A percentile compares a stretch with the other conserved stretches of the same genome.
Conservation (phyloP, 2,329 filamentous ascomycete genomes). For the Ambrosiella beaveri region DNA sequence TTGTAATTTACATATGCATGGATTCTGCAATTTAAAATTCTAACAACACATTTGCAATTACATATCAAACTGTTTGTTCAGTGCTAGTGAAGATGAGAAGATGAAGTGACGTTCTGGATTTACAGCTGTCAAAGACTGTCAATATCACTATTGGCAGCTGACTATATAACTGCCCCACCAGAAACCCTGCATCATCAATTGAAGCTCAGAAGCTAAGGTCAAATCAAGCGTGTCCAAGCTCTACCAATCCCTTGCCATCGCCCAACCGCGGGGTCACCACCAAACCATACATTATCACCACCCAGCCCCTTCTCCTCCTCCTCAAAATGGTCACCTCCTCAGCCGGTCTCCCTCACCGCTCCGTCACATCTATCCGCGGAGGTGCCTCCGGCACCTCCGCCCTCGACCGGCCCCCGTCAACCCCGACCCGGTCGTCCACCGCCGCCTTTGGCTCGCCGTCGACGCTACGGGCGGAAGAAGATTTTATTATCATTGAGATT, state of each 20-base stretch:
- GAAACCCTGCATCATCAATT: no score
- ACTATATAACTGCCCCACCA: no score
- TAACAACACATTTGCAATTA: not conserved
- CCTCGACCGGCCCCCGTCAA: constrained; percentile 32
- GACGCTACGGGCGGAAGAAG: constrained; percentile 58
- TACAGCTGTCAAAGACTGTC: no score
- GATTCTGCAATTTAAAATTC: not conserved
- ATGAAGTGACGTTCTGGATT: no score
- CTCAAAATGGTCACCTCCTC: not conserved
- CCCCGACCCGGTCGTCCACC: constrained; percentile 37
- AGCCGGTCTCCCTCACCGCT: constrained; percentile 9
- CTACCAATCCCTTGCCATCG: not conserved
- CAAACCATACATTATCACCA: not conserved
- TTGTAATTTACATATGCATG: constrained; percentile 1
- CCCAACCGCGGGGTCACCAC: not conserved
- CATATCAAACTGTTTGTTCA: no score
- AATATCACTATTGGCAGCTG: no score
- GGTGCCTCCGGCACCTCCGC: constrained; percentile 16
- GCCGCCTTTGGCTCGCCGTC: constrained; percentile 42
- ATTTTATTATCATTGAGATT: constrained; percentile 66
- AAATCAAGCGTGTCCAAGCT: not conserved
- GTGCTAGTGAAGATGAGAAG: no score
- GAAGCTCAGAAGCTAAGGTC: not conserved
- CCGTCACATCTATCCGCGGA: constrained; percentile 10
- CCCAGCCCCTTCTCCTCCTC: not conserved